phyloP scores from a whole-genome alignment of 306 rosid species.

The Biancaea sappan region DNA sequence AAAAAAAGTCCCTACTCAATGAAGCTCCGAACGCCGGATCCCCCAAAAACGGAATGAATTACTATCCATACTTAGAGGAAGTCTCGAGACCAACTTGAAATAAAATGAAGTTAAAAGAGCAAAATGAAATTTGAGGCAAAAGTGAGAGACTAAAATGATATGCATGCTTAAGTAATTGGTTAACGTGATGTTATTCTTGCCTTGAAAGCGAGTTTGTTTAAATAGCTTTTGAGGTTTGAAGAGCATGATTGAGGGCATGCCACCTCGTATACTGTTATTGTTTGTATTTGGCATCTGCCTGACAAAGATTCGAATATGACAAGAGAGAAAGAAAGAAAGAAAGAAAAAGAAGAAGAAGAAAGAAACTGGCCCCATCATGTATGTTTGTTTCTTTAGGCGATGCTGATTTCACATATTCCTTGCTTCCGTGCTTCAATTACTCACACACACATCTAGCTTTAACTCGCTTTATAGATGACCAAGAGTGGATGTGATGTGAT shows the following conservation, averaged over 20 bases:
- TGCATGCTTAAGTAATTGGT: too few relatives aligned
- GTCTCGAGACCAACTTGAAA: too few relatives aligned
- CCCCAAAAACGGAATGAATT: too few relatives aligned
- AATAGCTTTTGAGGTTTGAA: background rate
- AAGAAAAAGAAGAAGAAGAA: too few relatives aligned
- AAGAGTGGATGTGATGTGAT: background rate
- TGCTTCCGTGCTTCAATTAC: background rate
- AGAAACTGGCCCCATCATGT: background rate
- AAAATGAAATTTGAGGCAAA: too few relatives aligned
- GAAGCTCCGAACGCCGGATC: too few relatives aligned
- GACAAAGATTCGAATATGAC: background rate
- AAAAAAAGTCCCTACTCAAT: too few relatives aligned
- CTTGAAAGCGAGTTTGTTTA: background rate
- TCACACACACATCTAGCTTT: background rate
- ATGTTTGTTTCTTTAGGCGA: background rate
- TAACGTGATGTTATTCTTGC: background rate
- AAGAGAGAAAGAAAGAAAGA: too few relatives aligned
- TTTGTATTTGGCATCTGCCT: background rate
- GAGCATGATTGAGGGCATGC: background rate
- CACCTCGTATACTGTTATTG: background rate
- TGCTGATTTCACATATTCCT: background rate
- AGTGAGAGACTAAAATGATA: too few relatives aligned
- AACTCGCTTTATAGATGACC: background rate
- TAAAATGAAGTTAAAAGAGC: too few relatives aligned
- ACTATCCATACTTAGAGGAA: too few relatives aligned